Base-by-base conservation (phyloP, 768 basidiomycete genomes). In the Trametes elegans region DNA sequence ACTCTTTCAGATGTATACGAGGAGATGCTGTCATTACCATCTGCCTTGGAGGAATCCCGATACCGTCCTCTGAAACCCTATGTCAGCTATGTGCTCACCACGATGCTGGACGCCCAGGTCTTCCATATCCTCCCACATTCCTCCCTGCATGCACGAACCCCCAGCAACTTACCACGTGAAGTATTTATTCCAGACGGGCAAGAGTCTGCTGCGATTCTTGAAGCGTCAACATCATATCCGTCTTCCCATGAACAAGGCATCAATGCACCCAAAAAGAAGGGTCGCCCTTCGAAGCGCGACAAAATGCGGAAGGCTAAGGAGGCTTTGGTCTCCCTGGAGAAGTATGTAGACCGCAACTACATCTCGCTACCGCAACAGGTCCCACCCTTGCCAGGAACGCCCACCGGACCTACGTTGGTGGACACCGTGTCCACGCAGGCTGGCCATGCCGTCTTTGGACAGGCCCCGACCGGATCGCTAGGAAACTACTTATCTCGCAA, bases 121-220 rank as follows among this genome's bases (percentile, higher is more conserved):
- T 90, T 93, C 64, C 73, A 84, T 53, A 71, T 90, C 43, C 69
- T 86, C 26, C 90, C 90, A 0, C 61, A 62, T 32, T 78, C 82
- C 11, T 70, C 74, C 3, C 59, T 79, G 8, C 68, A 71, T 23
- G 71, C 87, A 0, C 71, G 80, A 64, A 83, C 80, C 62, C 89
- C 88, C 3, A 76, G 83, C n/a, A 70, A 70, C 23, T 71, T 92
- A 6, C 90, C 90, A 16, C 79, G 88, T 23, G 89, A 90, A 61
- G 70, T 82, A n/a, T 81, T 81, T 50, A 67, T 76, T 2, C 74
- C 74, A 57, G 78, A 78, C 24, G 63, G 42, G 0, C 65, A 49
- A 3, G 53, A 66, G 4, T 56, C 65, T 31, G 58, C 59, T 2
- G 57, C 67, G 21, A 50, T 64, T 10, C 42, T 52, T 2, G 71